Base-by-base conservation (phyloP, 768 basidiomycete species). In the Kondoa malvinella region DNA sequence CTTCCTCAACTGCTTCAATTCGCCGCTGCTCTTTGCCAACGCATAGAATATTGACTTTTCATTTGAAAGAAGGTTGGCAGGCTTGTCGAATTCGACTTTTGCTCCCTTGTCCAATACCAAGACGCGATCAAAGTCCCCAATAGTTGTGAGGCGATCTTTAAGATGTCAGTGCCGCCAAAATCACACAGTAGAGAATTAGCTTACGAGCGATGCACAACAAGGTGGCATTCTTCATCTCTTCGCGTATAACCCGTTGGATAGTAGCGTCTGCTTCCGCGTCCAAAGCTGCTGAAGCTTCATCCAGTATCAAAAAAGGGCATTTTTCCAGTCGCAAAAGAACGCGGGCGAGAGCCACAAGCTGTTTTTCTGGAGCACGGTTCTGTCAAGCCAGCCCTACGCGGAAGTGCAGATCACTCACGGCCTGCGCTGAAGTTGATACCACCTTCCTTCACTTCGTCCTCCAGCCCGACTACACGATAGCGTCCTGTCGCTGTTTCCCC, bases 181-280 rank as follows among this genome's bases (percentile, higher is more conserved):
- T 58, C 21, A 21, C 12, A 56, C 60, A 50, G 16, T 4, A 27
- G 3, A 26, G 17, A 60, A 4, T 84, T 26, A 88, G 78, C 15
- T 87, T 80, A 77, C 89, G 88, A 1, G 89, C 89, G 67, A 91
- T 89, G 8, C 87, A 89, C 40, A 92, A 82, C 25, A 91, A 85
- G 25, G 89, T 85, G 0, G 86, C 82, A 14, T 82, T 81, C 1
- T 80, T 76, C 65, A 91, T 82, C 75, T 88, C 86, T 72, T 86
- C 84, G 31, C 86, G 81, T 34, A 88, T 84, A 0, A 86, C 88
- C 40, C 78, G 78, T 76, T 88, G 87, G 66, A 89, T 86, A 82
- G 72, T 66, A 17, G 71, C 68, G 68, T 75, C 74, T 0, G 72
- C 72, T 1, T 64, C 69, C 30, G 69, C 67, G 56, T 75, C 76